Conservation (phyloP, 257 asterid genomes). For the Oldenlandia corymbosa region DNA sequence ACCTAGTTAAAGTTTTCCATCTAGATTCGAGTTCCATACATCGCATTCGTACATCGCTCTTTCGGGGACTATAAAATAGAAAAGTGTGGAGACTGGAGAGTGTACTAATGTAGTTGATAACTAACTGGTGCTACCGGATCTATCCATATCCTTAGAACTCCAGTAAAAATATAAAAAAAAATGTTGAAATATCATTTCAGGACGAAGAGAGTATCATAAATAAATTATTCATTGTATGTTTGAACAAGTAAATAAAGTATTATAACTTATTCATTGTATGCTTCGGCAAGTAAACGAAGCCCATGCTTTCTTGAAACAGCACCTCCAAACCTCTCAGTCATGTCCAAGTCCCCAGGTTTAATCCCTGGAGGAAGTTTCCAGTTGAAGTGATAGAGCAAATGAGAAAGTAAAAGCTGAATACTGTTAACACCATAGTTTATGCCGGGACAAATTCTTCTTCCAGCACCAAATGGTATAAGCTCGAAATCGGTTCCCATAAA, state of each 20-base stretch:
- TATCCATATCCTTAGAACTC: too few relatives aligned
- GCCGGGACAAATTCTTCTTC: slow-evolving; percentile 28
- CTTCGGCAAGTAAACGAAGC: slow-evolving; percentile 4
- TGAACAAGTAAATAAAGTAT: too few relatives aligned
- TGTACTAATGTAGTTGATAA: too few relatives aligned
- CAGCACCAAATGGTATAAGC: slow-evolving; percentile 29
- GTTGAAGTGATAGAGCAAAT: slow-evolving; percentile 21
- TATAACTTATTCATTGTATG: background rate
- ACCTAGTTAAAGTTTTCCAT: background rate
- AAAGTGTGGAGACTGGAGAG: too few relatives aligned
- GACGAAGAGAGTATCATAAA: too few relatives aligned
- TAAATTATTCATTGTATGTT: too few relatives aligned
- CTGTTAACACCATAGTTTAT: slow-evolving; percentile 13
- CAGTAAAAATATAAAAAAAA: too few relatives aligned
- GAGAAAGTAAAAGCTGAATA: slow-evolving; percentile 19
- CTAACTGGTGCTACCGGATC: too few relatives aligned
- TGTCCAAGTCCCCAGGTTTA: slow-evolving; percentile 16
- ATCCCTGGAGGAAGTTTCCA: slow-evolving; percentile 24
- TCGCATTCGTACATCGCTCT: too few relatives aligned
- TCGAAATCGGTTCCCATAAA: slow-evolving; percentile 23
- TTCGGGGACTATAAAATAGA: too few relatives aligned
- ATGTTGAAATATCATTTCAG: too few relatives aligned
- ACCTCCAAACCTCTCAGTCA: slow-evolving; percentile 13
- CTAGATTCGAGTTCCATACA: background rate
- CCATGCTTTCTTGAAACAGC: slow-evolving; percentile 7